Percentiles rank a stretch among this genome's conserved stretches.
Conservation (phyloP, 2,329 filamentous ascomycete species). For the Pseudogymnoascus sp. region DNA sequence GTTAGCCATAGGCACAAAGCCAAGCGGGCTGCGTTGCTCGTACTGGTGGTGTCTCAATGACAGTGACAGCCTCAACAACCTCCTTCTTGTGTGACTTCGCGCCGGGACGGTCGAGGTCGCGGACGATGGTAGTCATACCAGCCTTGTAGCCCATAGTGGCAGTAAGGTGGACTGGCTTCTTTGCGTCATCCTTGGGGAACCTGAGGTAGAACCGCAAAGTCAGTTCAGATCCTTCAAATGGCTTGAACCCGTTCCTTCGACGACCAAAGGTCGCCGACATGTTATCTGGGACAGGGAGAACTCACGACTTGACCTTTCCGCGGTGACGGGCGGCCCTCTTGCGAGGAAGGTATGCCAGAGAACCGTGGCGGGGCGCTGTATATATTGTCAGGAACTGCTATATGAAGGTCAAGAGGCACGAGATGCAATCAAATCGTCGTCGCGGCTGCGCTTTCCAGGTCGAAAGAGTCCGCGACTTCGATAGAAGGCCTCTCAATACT, state of each 20-base stretch:
- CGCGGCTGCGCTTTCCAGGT: conserved; percentile 6
- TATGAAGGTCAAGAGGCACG: not conserved
- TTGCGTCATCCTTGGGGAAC: conserved; percentile 99
- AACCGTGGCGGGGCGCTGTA: conserved; percentile 89
- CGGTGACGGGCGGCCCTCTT: conserved; percentile 93
- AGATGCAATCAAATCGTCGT: conserved; percentile 4
- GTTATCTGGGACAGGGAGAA: conserved; percentile 26
- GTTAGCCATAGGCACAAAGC: conserved; percentile 65
- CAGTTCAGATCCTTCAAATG: conserved; percentile 12
- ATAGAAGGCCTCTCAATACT: not conserved
- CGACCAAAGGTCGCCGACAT: conserved; percentile 12
- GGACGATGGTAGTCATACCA: conserved; percentile 99
- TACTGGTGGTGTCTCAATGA: conserved; percentile 94
- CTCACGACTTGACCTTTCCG: conserved; percentile 97
- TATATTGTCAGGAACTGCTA: conserved; percentile 2
- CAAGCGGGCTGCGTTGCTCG: conserved; percentile 76
- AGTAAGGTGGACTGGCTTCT: conserved; percentile 98
- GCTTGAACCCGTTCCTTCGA: conserved; percentile 23
- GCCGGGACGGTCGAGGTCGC: conserved; percentile 95
- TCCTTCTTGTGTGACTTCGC: conserved; percentile 99
- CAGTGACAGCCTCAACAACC: conserved; percentile 78
- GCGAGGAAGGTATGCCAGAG: conserved; percentile 75
- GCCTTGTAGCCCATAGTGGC: conserved; percentile 99
- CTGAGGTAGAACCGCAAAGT: conserved; percentile 37
- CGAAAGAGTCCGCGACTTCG: conserved; percentile 1